Conservation (phyloP, 208 protist species). For the Naegleria lovaniensis region DNA sequence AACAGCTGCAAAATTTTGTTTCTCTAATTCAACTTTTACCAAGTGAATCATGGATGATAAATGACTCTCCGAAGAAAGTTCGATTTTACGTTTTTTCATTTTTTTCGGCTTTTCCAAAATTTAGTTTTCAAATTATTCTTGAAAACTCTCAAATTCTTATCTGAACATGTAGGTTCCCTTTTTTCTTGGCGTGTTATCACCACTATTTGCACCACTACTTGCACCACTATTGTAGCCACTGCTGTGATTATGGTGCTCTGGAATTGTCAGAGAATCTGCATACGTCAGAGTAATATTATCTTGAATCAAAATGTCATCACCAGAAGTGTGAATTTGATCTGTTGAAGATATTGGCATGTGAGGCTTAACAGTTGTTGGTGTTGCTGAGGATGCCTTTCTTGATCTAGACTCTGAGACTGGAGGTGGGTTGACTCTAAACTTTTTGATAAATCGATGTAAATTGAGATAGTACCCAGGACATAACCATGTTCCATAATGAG, state of each 20-base stretch:
- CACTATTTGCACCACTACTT: not conserved
- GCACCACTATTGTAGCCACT: not conserved
- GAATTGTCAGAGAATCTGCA: not conserved
- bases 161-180: not conserved
- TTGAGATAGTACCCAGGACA: constrained; percentile 54
- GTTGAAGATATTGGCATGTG: not conserved
- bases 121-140: not conserved
- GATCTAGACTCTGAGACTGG: not conserved
- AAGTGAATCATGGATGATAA: not conserved
- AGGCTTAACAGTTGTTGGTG: not conserved
- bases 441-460: constrained; percentile 58
- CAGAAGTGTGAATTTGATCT: not conserved
- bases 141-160: no score
- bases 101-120: not conserved
- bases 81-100: not conserved
- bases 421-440: constrained; percentile 18
- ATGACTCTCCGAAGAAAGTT: not conserved
- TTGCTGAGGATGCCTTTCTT: not conserved
- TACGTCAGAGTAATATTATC: not conserved
- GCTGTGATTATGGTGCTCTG: not conserved
- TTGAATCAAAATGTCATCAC: no score
- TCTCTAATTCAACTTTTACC: not conserved
- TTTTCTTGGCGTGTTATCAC: not conserved
- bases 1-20: not conserved
- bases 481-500: constrained; percentile 59